Base-by-base conservation (phyloP, 805 yeast genomes). In the Nakazawaea holstii region DNA sequence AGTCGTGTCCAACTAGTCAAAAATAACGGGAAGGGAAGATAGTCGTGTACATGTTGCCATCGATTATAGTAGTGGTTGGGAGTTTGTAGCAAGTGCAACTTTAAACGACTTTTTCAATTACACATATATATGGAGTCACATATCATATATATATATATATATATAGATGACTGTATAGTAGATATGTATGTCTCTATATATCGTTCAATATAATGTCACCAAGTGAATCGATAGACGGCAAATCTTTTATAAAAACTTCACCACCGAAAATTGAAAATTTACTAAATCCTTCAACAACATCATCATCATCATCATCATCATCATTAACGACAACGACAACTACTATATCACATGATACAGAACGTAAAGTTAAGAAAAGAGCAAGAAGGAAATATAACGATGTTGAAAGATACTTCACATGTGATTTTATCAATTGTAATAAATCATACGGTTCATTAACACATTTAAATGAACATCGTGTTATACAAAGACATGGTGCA, bases 391-490 rank as follows among this genome's bases (percentile, higher is more conserved):
- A 66, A 48, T 73, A 69, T 46, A 68, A 70, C 38, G 77, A 74
- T 52, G 73, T 74, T 58, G 77, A 72, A 41, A 65, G 79, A 28
- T 52, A 72, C 9, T 74, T 72, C 54, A 60, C 59, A 13, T 74
- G 79, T 54, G 70, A 65, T 46, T 67, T 56, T 51, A 60, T 62
- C 28, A 65, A 63, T 15, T 74, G 79, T 48, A 55, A 61, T 6
- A 74, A 74, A 59, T 69, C 71, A 13, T 74, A 74, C 52, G 79
- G 79, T 5, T 73, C 79, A 3, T 59, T 74, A 36, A 74, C 74
- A 53, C 79, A 74, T 54, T 59, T 74, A 35, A 74, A 74, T 52
- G 76, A 77, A 11, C 79, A 74, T 52, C 72, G 74, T 39, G 54
- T 66, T 3, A 67, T 69, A 55, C 76, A 74, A 49, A 61, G 60